A percentile compares a stretch with the other conserved stretches of the same genome.
These are phyloP conservation scores for Quercus suber DNA, from an alignment of 306 rosid genomes.

Conservation along the genomic window DNA sequence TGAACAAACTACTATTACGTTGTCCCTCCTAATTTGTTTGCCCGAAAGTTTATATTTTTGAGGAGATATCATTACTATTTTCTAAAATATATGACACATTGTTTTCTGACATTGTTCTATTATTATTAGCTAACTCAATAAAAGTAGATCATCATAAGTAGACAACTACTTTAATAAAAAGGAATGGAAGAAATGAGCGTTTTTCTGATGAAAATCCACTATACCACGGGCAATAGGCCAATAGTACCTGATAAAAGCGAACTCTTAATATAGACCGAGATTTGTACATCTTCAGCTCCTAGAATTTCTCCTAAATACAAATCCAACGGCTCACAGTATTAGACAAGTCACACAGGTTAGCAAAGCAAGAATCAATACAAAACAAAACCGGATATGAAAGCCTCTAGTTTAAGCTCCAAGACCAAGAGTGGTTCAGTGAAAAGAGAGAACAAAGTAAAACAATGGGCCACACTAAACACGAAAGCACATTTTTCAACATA, in stretches of 20 bases:
- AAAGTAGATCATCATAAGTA: no score
- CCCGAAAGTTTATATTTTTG: no score
- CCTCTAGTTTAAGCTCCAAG: constrained; percentile 47
- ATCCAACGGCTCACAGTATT: not conserved
- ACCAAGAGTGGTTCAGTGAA: constrained; percentile 19
- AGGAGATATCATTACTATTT: no score
- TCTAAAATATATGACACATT: no score
- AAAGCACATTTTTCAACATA: constrained; percentile 13
- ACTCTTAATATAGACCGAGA: not conserved
- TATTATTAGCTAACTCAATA: no score
- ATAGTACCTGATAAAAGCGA: not conserved
- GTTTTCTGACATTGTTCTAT: no score
- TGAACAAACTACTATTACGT: no score
- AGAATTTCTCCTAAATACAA: not conserved
- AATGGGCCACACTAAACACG: constrained; percentile 34
- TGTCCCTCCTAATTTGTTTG: no score
- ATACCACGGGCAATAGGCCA: not conserved
- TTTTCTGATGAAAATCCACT: not conserved
- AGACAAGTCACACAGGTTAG: not conserved
- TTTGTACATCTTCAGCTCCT: not conserved
- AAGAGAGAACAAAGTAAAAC: constrained; percentile 29
- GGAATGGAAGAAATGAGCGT: no score
- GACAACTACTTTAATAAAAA: no score
- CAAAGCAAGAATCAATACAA: not conserved
- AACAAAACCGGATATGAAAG: constrained; percentile 7